Evolutionary conservation across 441 rosid species (phyloP).

Genomic region (Croton laevigatus): DNA sequence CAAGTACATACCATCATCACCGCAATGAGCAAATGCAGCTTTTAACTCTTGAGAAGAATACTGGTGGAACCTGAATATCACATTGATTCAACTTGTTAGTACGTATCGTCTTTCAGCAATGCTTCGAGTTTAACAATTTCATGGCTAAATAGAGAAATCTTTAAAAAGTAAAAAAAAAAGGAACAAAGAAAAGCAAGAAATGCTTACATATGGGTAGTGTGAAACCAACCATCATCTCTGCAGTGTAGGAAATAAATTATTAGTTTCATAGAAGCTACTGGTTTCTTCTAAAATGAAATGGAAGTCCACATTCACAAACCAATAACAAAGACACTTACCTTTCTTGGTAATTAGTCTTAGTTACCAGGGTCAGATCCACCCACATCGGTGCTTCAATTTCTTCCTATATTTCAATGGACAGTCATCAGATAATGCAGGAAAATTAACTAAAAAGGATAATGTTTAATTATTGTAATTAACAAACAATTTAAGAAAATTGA

Average conservation of each 20-base stretch:
- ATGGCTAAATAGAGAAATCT: background rate
- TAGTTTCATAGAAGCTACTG: background rate
- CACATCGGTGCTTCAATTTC: conserved; percentile 78
- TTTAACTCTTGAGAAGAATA: conserved; percentile 48
- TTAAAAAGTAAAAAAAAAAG: background rate
- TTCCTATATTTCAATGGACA: conserved; percentile 34
- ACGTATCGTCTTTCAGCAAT: background rate
- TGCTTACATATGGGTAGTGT: conserved; percentile 46
- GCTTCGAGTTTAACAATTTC: too few species aligned
- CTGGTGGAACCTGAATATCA: conserved; percentile 51
- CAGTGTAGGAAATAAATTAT: conserved; percentile 17
- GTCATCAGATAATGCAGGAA: background rate
- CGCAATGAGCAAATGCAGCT: conserved; percentile 36
- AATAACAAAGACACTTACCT: conserved; percentile 29
- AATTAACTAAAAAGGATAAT: background rate
- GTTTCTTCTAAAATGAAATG: conserved; percentile 1
- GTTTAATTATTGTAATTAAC: background rate
- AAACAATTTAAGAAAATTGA: background rate
- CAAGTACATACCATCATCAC: conserved; percentile 22
- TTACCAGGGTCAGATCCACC: conserved; percentile 49
- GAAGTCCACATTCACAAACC: background rate
- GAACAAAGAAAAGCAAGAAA: conserved; percentile 8
- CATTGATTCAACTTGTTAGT: conserved; percentile 3
- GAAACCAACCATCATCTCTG: conserved; percentile 61
- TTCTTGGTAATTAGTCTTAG: conserved; percentile 24